phyloP scores from a whole-genome alignment of 140 eudicot species.

The Flaveria floridana region DNA sequence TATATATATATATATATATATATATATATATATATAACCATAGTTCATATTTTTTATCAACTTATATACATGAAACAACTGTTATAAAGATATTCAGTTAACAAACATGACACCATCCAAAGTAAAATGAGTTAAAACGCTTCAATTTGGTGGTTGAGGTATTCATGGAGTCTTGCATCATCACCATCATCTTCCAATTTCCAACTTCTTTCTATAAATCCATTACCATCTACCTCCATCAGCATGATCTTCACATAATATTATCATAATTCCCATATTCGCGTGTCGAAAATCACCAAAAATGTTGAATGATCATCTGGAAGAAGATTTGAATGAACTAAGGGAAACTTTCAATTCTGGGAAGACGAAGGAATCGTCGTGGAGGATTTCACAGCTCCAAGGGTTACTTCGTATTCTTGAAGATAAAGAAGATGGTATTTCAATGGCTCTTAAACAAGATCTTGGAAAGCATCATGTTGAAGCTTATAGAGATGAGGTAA shows the following conservation, averaged over 20 bases:
- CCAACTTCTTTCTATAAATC: constrained; percentile 32
- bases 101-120: constrained; percentile 19
- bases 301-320: constrained; percentile 32
- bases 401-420: constrained; percentile 52
- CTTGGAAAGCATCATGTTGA: constrained; percentile 75
- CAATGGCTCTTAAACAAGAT: constrained; percentile 63
- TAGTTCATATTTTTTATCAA: too few species aligned
- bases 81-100: not conserved
- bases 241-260: not conserved
- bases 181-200: not conserved
- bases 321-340: constrained; percentile 50
- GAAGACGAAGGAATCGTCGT: constrained; percentile 62
- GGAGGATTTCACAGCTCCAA: constrained; percentile 71
- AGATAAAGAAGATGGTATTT: constrained; percentile 57
- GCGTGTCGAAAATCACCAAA: not conserved
- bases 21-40: too few species aligned
- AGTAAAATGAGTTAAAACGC: constrained; percentile 19
- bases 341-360: constrained; percentile 59
- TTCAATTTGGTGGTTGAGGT: constrained; percentile 38
- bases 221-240: not conserved
- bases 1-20: too few species aligned
- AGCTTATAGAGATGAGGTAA: constrained; percentile 85
- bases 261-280: constrained; percentile 6
- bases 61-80: too few species aligned
- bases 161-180: constrained; percentile 5